Base-by-base conservation (phyloP, 345 rosid species). In the Cardamine chenopodiifolia region DNA sequence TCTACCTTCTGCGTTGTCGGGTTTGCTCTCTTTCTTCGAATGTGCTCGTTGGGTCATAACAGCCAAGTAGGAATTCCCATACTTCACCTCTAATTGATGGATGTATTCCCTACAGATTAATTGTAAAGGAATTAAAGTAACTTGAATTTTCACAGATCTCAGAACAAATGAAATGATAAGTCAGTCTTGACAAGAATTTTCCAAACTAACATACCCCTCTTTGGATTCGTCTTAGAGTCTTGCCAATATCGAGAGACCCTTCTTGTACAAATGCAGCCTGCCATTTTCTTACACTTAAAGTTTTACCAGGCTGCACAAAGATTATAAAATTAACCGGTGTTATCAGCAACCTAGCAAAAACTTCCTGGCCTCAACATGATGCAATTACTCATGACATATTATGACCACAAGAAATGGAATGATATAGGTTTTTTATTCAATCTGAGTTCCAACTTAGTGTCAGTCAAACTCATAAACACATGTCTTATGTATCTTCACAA, bases 51-150 rank as follows among this genome's bases (percentile, higher is more conserved):
- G 98, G 88, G 61, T 88, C 92, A 90, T 82, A 95, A 83, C 99
- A 95, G 39, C 91, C 93, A 62, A 95, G 98, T 47, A 95, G 81
- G 71, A 95, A 90, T 75, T 95, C 99, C 99, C 98, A 95, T 22
- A 95, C 99, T 86, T 95, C 92, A 34, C 96, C 99, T 88, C 99
- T 90, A 64, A 95, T 95, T 61, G 94, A 82, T 75, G 99, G 99
- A 87, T 95, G 98, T 55, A 95, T 78, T 70, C 97, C 99, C 99
- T 95, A 69, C 25, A 74, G 59, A 70, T 28, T n/a, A 7, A 29
- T 31, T 59, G 44, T 25, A 11, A 15, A 4, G 1, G 19, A 61
- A 23, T 29, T 49, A n/a, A 47, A 49, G 34, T 42, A 63, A 28
- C 42, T 28, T 0, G 13, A 29, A n/a, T 44, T n/a, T 17, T 68